phyloP scores from a whole-genome alignment of 805 yeast species.

The Yarrowia sp. region DNA sequence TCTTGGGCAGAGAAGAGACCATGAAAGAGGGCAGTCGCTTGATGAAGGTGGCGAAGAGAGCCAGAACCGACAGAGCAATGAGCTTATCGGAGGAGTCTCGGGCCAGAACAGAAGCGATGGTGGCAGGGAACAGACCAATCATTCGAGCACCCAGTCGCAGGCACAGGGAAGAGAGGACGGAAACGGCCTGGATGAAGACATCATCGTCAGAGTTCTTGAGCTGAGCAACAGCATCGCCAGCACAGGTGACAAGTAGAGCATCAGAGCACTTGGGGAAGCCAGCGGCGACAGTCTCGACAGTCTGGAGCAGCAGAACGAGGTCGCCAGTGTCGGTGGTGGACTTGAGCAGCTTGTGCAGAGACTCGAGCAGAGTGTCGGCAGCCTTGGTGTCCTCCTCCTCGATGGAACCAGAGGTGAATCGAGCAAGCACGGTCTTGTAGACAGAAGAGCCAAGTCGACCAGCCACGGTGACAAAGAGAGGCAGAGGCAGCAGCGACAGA shows the following conservation, averaged over 20 bases:
- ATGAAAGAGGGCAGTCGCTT: conserved; percentile 88
- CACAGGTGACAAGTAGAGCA: conserved; percentile 26
- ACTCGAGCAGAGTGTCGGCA: conserved; percentile 54
- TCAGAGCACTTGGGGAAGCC: conserved; percentile 36
- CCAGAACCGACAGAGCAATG: conserved; percentile 73
- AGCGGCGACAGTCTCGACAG: conserved; percentile 24
- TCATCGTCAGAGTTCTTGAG: conserved; percentile 56
- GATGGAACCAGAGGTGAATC: conserved; percentile 48
- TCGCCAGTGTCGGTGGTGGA: conserved; percentile 23
- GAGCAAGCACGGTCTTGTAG: conserved; percentile 31
- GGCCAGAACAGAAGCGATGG: conserved; percentile 69
- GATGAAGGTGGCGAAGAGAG: conserved; percentile 74
- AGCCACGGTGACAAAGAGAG: conserved; percentile 29
- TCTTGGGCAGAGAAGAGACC: conserved; percentile 67
- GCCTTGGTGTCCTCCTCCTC: conserved; percentile 59
- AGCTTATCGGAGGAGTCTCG: conserved; percentile 44
- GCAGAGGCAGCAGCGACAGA: conserved; percentile 33
- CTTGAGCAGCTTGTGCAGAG: conserved; percentile 9
- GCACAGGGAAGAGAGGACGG: conserved; percentile 72
- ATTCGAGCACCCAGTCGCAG: conserved; percentile 82
- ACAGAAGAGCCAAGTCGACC: conserved; percentile 35
- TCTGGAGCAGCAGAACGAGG: conserved; percentile 28
- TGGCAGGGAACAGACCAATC: conserved; percentile 78
- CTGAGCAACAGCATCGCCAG: conserved; percentile 28
- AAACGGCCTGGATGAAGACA: conserved; percentile 72